Evolutionary conservation across 1,139 yeast genomes (phyloP), one percentile per base, ranked within the genome.

Genomic region (Debaryomyces subglobosus): DNA sequence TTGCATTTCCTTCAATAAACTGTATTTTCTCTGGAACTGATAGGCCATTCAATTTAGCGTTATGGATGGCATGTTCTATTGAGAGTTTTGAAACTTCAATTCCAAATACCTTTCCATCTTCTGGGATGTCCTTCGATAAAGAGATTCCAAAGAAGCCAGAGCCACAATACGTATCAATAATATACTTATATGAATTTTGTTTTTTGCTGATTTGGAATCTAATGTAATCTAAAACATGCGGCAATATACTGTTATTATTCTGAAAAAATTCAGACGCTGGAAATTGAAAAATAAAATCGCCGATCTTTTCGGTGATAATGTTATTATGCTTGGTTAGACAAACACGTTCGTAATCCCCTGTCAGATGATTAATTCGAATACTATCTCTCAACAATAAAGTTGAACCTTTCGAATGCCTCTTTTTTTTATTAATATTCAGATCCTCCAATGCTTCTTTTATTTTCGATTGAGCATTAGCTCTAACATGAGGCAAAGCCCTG

Each of bases 81-180:
- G 77, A 63, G 3, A 52, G 52, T 24, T 59, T 55, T 3, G 75
- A 65, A 3, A 75, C 55, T 54, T 76, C 81, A n/a, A 76, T 71
- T 0, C 81, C 81, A 55, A 72, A 69, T 0, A 75, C 69, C 48
- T 71, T 73, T 0, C 72, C 74, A 21, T 50, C 52, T 10, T 60
- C 56, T 2, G 56, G 53, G n/a, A 74, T 54, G 8, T 54, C 58
- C 12, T 62, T 59, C 0, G 74, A 62, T 25, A 76, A 61, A 1
- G 74, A 60, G 4, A 76, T 71, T 0, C 79, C 78, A 55, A 76
- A 72, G 52, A 75, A 72, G 0, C 81, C 81, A 4, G 76, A 71
- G 1, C 81, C 81, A 58, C 81, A 76, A 51, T 75, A 76, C 0
- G 79, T 64, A 52, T 76, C 81, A 5, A 76, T 61, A 33, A 76